Base-by-base conservation (phyloP, 2,329 filamentous ascomycete genomes). In the Colletotrichum acutatum region DNA sequence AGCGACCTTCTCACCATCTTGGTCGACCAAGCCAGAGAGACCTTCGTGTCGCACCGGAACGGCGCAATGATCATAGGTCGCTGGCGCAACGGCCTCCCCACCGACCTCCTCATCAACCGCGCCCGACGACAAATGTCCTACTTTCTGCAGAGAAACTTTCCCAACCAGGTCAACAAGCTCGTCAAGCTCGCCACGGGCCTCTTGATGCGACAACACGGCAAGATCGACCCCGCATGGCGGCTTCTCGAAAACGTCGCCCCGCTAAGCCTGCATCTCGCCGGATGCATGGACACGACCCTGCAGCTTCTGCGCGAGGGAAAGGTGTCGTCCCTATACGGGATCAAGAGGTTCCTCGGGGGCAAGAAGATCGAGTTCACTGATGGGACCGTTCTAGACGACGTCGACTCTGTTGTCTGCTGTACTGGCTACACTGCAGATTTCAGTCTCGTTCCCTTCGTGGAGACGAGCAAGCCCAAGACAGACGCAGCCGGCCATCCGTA, bases 41-140 rank as follows among this genome's bases (percentile, higher is more conserved):
- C 85, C 4, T 86, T 83, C 77, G 74, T 85, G 11, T 83, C 84
- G 9, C 84, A 86, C 53, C 81, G 82, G 0, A 80, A 81, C 2
- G 84, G 84, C 3, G 76, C 78, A 1, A 66, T 83, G 42, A 76
- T 86, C 16, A 79, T 85, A 60, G 76, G 78, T 64, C 76, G 76
- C 6, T 76, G 75, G 73, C 61, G 72, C 19, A 78, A 84, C n/a
- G 83, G 83, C 12, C 74, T 75, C 0, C 82, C 83, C 0, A 76
- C 76, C 6, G 83, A 84, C 59, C 79, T 82, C 22, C 70, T 77
- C 37, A 63, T 83, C 37, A 83, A 81, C 5, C 80, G 79, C 30
- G 78, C 81, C 26, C 78, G 80, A 19, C 77, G 80, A 9, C 78
- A 78, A 26, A 76, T 81, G 0, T 77, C 77, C n/a, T 77, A 77